Evolutionary conservation across 371 early-diverging fungal species (phyloP).

Genomic region (Mucor indicus): DNA sequence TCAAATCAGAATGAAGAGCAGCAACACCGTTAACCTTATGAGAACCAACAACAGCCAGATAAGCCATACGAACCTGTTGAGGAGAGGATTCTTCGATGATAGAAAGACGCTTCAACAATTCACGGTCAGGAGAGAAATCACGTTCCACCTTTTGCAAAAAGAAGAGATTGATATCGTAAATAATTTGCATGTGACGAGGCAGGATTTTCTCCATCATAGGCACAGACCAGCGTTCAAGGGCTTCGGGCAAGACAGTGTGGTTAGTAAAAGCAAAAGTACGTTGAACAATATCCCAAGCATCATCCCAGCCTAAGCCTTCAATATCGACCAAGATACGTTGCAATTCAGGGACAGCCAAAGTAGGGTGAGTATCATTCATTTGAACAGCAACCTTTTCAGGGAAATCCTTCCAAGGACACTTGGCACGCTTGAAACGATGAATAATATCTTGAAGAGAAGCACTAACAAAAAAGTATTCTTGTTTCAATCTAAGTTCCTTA

Average conservation of each 20-base stretch:
- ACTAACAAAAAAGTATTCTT: slow-evolving; percentile 91
- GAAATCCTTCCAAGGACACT: slow-evolving; percentile 80
- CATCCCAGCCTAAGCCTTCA: slow-evolving; percentile 86
- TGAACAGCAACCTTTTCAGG: slow-evolving; percentile 89
- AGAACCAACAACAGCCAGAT: slow-evolving; percentile 65
- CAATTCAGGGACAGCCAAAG: slow-evolving; percentile 83
- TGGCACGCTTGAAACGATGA: slow-evolving; percentile 85
- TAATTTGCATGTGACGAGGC: slow-evolving; percentile 92
- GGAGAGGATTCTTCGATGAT: slow-evolving; percentile 87
- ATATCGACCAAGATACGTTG: slow-evolving; percentile 86
- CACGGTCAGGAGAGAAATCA: slow-evolving; percentile 80
- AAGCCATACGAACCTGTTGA: slow-evolving; percentile 89
- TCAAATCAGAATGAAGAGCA: slow-evolving; percentile 84
- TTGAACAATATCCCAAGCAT: slow-evolving; percentile 89
- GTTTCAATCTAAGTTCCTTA: slow-evolving; percentile 90
- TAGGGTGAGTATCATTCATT: slow-evolving; percentile 85
- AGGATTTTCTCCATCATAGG: slow-evolving; percentile 83
- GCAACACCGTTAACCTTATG: slow-evolving; percentile 95
- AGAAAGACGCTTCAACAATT: slow-evolving; percentile 79
- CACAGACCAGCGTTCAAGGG: slow-evolving; percentile 92
- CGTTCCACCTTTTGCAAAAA: slow-evolving; percentile 89
- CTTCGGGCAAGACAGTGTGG: slow-evolving; percentile 94
- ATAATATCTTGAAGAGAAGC: slow-evolving; percentile 86
- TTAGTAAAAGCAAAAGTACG: slow-evolving; percentile 91
- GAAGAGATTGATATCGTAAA: slow-evolving; percentile 94